phyloP scores from a whole-genome alignment of 352 stramenopile species.

The Globisporangium solare region DNA sequence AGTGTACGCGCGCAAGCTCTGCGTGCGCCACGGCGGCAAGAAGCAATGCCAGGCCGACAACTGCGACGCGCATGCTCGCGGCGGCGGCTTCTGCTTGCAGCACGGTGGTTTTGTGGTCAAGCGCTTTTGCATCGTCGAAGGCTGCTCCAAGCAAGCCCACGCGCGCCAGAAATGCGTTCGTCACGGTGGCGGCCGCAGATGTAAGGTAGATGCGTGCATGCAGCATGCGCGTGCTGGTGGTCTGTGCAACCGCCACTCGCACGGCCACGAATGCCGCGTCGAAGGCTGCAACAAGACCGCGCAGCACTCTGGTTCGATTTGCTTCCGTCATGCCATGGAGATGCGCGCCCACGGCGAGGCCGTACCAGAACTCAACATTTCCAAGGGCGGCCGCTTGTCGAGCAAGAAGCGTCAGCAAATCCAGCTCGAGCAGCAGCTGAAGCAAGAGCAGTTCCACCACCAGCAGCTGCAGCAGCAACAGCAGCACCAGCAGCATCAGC shows the following conservation, averaged over 20 bases:
- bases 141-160: slow-evolving; percentile 74
- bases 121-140: slow-evolving; percentile 78
- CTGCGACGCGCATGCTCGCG: slow-evolving; percentile 69
- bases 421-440: slow-evolving; percentile 62
- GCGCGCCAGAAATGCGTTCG: slow-evolving; percentile 73
- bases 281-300: slow-evolving; percentile 80
- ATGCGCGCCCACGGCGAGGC: slow-evolving; percentile 62
- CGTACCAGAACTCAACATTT: slow-evolving; percentile 72
- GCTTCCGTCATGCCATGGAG: slow-evolving; percentile 75
- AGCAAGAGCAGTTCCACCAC: slow-evolving; percentile 76
- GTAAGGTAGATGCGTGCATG: slow-evolving; percentile 70
- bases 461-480: slow-evolving; percentile 68
- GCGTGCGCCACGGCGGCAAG: slow-evolving; percentile 75
- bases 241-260: slow-evolving; percentile 72
- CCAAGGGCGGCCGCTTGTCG: slow-evolving; percentile 60
- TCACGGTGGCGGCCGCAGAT: slow-evolving; percentile 61
- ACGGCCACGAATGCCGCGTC: slow-evolving; percentile 67
- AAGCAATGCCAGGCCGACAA: slow-evolving; percentile 73
- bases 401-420: slow-evolving; percentile 73
- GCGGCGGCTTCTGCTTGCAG: slow-evolving; percentile 69
- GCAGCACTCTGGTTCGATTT: slow-evolving; percentile 73
- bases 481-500: slow-evolving; percentile 29
- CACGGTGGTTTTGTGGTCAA: slow-evolving; percentile 81
- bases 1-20: slow-evolving; percentile 79
- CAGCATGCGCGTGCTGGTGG: slow-evolving; percentile 67